phyloP scores from a whole-genome alignment of 208 protist species.

The Plasmodiophora brassicae region DNA sequence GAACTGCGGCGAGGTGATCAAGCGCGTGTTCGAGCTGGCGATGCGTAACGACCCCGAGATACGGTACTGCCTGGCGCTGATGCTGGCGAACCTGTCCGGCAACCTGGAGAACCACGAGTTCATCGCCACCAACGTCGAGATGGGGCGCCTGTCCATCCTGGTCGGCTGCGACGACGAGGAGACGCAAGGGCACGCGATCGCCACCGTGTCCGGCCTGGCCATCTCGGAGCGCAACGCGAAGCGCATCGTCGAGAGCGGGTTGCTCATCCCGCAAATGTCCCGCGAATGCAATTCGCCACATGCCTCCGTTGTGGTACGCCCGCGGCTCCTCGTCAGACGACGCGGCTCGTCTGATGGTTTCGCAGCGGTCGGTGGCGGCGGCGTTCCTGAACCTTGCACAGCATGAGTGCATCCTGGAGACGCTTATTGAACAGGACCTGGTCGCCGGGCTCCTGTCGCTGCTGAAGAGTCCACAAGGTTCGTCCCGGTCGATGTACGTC shows the following conservation, averaged over 20 bases:
- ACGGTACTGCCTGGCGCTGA: slow-evolving; percentile 19
- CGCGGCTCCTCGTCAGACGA: neutral
- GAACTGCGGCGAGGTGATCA: slow-evolving; percentile 9
- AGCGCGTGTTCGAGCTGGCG: neutral
- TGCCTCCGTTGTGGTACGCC: neutral
- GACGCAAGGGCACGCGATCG: slow-evolving; percentile 21
- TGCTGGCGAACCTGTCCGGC: slow-evolving; percentile 8
- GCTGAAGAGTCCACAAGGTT: neutral
- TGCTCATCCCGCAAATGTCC: slow-evolving; percentile 13
- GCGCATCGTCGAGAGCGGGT: slow-evolving; percentile 15
- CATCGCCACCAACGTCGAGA: slow-evolving; percentile 20
- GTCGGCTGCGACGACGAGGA: slow-evolving; percentile 27
- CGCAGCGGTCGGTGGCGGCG: neutral
- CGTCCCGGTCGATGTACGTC: too few relatives aligned
- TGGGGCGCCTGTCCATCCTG: slow-evolving; percentile 10
- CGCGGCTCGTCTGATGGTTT: neutral
- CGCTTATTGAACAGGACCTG: slow-evolving; percentile 9
- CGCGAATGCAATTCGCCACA: slow-evolving; percentile 12
- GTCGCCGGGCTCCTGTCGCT: neutral
- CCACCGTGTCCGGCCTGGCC: neutral
- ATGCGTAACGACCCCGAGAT: slow-evolving; percentile 26
- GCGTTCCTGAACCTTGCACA: slow-evolving; percentile 11
- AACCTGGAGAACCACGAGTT: slow-evolving; percentile 30
- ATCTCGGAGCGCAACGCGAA: slow-evolving; percentile 15
- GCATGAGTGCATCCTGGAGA: slow-evolving; percentile 9